Evolutionary conservation across 352 stramenopile genomes (phyloP).

Genomic region (Globisporangium carolinianum): DNA sequence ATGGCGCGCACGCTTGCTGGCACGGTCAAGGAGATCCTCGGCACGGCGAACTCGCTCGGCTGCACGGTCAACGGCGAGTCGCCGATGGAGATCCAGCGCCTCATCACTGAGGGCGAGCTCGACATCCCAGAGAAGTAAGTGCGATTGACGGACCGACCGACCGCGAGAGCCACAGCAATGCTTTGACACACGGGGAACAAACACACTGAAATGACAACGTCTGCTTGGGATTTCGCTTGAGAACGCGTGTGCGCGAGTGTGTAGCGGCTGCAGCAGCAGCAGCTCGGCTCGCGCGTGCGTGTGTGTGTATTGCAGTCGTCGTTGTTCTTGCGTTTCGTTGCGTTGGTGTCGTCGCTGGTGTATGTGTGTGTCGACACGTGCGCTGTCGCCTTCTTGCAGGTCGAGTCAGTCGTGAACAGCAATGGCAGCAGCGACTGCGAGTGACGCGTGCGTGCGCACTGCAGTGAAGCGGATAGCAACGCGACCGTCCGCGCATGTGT

Average conservation of each 20-base stretch:
- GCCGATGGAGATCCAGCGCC: constrained; percentile 93
- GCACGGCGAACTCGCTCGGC: constrained; percentile 97
- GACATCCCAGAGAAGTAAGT: constrained; percentile 96
- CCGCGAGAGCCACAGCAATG: background rate
- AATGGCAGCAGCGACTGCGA: background rate
- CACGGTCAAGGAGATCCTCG: constrained; percentile 99
- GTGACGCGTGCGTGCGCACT: background rate
- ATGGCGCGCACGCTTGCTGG: constrained; percentile 95
- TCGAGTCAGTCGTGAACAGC: too few species aligned
- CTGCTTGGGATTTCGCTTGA: constrained; percentile 12
- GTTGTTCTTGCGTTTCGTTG: background rate
- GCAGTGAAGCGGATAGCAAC: too few species aligned
- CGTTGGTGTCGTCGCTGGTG: constrained; percentile 1
- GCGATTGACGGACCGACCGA: constrained; percentile 4
- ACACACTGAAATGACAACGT: constrained; percentile 8
- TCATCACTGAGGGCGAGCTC: constrained; percentile 96
- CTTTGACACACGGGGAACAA: constrained; percentile 12
- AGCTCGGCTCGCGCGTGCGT: constrained; percentile 4
- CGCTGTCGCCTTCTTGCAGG: too few species aligned
- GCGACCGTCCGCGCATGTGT: too few species aligned
- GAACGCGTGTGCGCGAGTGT: background rate
- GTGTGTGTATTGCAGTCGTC: background rate
- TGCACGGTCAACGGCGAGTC: constrained; percentile 99
- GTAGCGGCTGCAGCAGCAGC: background rate
- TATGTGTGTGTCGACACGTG: background rate